Percentiles rank a stretch among this genome's conserved stretches.
Conservation (phyloP, 441 rosid genomes). For the Gossypium trilobum region DNA sequence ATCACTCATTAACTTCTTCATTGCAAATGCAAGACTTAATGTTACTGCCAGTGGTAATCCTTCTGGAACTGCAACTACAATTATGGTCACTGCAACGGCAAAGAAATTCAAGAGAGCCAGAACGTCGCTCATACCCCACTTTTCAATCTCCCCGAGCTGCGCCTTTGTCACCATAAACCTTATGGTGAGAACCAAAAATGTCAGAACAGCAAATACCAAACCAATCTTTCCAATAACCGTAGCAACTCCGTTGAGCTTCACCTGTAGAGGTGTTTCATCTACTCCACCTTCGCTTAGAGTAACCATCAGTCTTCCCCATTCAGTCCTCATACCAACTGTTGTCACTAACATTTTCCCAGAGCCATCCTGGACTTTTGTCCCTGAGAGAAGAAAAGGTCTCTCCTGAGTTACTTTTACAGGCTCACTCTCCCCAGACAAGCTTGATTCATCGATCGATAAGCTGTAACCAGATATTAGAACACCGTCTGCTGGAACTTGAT, state of each 20-base stretch:
- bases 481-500: slow-evolving; percentile 44
- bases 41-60: slow-evolving; percentile 47
- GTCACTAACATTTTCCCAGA: slow-evolving; percentile 41
- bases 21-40: slow-evolving; percentile 47
- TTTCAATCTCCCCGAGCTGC: slow-evolving; percentile 25
- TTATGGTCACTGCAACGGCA: slow-evolving; percentile 43
- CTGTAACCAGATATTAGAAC: slow-evolving; percentile 32
- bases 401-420: slow-evolving; percentile 23
- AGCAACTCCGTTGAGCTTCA: slow-evolving; percentile 52
- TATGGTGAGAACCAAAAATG: slow-evolving; percentile 31
- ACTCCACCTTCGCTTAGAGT: slow-evolving; percentile 43
- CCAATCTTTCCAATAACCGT: slow-evolving; percentile 46
- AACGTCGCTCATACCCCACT: slow-evolving; percentile 36
- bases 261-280: slow-evolving; percentile 45
- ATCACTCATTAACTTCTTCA: slow-evolving; percentile 41
- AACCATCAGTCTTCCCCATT: slow-evolving; percentile 49
- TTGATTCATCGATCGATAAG: slow-evolving; percentile 40
- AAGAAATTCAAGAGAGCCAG: slow-evolving; percentile 34
- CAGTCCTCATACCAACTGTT: slow-evolving; percentile 43
- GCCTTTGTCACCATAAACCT: slow-evolving; percentile 33
- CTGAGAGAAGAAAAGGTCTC: slow-evolving; percentile 39
- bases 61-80: slow-evolving; percentile 46
- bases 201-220: slow-evolving; percentile 34
- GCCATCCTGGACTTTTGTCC: slow-evolving; percentile 48
- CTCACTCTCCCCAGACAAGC: slow-evolving; percentile 49